These are phyloP conservation scores for Miscanthus lutarioriparius DNA, from an alignment of 176 grass and related monocot species.

Conservation along the genomic window DNA sequence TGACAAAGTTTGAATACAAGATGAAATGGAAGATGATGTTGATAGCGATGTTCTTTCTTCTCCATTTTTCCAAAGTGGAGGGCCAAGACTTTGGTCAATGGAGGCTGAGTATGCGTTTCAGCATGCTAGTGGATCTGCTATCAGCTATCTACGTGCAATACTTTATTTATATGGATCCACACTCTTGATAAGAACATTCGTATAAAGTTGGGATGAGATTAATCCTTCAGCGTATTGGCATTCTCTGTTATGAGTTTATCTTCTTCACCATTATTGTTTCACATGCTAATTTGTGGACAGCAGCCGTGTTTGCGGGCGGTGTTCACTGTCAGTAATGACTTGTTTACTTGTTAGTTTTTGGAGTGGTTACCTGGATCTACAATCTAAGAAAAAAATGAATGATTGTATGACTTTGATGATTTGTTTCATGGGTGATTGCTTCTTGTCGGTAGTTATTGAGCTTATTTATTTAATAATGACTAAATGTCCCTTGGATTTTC, in stretches of 20 bases:
- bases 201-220: conserved; percentile 34
- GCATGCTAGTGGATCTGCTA: conserved; percentile 60
- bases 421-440: not conserved
- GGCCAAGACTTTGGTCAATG: conserved; percentile 46
- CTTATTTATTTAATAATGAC: not conserved
- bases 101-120: conserved; percentile 56
- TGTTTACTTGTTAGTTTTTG: conserved; percentile 10
- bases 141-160: conserved; percentile 44
- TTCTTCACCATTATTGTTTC: no score
- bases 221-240: not conserved
- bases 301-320: conserved; percentile 16
- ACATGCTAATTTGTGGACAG: conserved; percentile 21
- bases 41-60: conserved; percentile 56
- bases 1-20: conserved; percentile 62
- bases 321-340: not conserved
- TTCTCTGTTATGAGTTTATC: conserved; percentile 30
- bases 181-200: conserved; percentile 47
- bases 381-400: not conserved
- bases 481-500: conserved; percentile 13
- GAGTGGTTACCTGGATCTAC: not conserved
- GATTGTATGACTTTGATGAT: conserved; percentile 9
- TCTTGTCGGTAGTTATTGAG: not conserved
- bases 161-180: conserved; percentile 34
- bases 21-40: conserved; percentile 68
- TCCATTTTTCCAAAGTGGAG: conserved; percentile 54